Conservation (phyloP, 352 stramenopile genomes). For the Thalassiosira livingstoniorum region DNA sequence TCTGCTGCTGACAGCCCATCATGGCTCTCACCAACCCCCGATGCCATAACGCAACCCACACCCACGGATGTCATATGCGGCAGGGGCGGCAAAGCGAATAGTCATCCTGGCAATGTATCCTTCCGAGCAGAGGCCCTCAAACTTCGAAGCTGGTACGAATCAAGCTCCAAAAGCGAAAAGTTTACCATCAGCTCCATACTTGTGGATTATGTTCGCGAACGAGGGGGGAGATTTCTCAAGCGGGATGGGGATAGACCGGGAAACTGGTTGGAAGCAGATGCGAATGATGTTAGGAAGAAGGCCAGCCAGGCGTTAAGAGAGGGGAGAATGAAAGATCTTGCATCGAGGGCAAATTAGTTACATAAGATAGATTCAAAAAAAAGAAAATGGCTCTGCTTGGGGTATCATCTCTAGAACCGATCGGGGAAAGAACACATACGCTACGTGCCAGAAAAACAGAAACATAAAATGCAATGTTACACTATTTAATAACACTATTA, state of each 20-base stretch:
- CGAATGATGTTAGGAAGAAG: conserved; percentile 57
- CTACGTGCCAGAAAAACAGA: no score
- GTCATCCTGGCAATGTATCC: conserved; percentile 50
- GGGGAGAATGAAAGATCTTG: conserved; percentile 12
- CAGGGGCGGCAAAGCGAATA: conserved; percentile 52
- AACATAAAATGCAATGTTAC: no score
- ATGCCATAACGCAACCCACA: not conserved
- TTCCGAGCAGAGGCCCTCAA: conserved; percentile 65
- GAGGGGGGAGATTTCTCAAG: conserved; percentile 54
- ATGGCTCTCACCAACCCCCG: not conserved
- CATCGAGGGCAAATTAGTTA: not conserved
- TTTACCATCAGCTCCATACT: conserved; percentile 49
- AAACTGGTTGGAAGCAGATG: conserved; percentile 42
- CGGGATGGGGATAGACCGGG: conserved; percentile 25
- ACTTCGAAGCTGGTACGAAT: conserved; percentile 76
- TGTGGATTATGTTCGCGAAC: conserved; percentile 47
- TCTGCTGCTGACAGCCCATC: not conserved
- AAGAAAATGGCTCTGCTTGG: no score
- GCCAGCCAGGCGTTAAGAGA: conserved; percentile 59
- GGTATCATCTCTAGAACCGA: no score
- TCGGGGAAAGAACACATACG: no score
- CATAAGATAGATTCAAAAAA: no score
- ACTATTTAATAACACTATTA: no score
- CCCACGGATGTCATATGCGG: conserved; percentile 54
- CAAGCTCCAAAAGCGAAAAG: conserved; percentile 76